These are phyloP conservation scores for Suhomyces atakaporum DNA, from an alignment of 1,139 yeast genomes.

Conservation along the genomic window DNA sequence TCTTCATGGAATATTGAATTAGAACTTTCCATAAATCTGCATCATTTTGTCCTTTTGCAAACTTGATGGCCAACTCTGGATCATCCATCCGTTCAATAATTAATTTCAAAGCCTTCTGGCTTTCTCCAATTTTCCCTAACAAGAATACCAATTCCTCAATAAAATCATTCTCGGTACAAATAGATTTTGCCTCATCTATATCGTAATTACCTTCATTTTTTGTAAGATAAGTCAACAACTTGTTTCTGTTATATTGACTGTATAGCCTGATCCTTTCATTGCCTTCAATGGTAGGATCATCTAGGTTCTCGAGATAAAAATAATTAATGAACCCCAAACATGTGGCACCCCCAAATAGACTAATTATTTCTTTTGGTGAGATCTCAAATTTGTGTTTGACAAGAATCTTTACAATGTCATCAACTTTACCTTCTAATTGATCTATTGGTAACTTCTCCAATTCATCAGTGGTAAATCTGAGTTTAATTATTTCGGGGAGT, in stretches of 20 bases:
- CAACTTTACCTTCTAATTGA: constrained; percentile 40
- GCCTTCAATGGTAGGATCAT: constrained; percentile 35
- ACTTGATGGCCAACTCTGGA: constrained; percentile 77
- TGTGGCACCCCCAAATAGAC: constrained; percentile 35
- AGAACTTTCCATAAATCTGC: constrained; percentile 77
- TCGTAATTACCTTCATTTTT: constrained; percentile 44
- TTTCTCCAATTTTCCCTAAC: constrained; percentile 82
- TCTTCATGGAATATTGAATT: constrained; percentile 66
- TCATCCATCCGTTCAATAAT: constrained; percentile 78
- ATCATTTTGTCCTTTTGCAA: constrained; percentile 74
- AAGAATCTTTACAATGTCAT: constrained; percentile 54
- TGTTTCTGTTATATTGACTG: constrained; percentile 57
- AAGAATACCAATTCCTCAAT: constrained; percentile 77
- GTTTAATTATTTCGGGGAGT: constrained; percentile 54
- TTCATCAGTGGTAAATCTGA: constrained; percentile 40
- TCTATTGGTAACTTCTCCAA: constrained; percentile 43
- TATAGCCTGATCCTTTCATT: constrained; percentile 66
- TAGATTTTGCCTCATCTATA: constrained; percentile 63
- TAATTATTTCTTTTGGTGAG: constrained; percentile 51
- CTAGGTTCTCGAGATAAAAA: constrained; percentile 53
- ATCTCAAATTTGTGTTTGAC: constrained; percentile 70
- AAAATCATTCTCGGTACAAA: constrained; percentile 56
- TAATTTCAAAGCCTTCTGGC: constrained; percentile 69
- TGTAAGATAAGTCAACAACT: constrained; percentile 52
- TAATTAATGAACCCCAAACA: constrained; percentile 58